Evolutionary conservation across 352 stramenopile species (phyloP).

Genomic region (Chrysophaeum taylorii): DNA sequence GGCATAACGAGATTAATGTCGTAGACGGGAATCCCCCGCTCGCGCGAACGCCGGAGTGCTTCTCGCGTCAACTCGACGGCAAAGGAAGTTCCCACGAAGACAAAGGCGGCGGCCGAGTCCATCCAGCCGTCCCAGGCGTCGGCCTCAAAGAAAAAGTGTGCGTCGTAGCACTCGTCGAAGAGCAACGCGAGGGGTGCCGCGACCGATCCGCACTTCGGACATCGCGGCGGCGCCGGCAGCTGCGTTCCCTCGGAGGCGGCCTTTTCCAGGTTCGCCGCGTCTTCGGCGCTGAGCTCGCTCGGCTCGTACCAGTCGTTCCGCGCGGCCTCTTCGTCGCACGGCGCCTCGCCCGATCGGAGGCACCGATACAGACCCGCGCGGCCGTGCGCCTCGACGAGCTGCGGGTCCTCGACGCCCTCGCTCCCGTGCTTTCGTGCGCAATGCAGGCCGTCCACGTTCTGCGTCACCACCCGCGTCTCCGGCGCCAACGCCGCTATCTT

Average conservation of each 20-base stretch:
- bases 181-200: constrained; percentile 30
- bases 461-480: constrained; percentile 44
- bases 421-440: constrained; percentile 11
- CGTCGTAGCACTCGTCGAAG: constrained; percentile 60
- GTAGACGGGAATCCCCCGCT: constrained; percentile 36
- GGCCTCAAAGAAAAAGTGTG: constrained; percentile 48
- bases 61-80: constrained; percentile 45
- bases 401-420: constrained; percentile 18
- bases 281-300: background rate
- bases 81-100: constrained; percentile 57
- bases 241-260: too few relatives aligned
- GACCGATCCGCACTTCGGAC: constrained; percentile 9
- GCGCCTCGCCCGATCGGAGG: constrained; percentile 18
- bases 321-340: background rate
- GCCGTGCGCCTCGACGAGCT: constrained; percentile 54
- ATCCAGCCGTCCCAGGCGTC: constrained; percentile 22
- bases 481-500: constrained; percentile 9
- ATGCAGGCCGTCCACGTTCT: constrained; percentile 59
- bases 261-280: background rate
- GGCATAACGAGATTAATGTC: constrained; percentile 48
- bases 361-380: constrained; percentile 52
- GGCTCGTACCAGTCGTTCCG: background rate
- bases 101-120: constrained; percentile 34
- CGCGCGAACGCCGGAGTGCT: constrained; percentile 40
- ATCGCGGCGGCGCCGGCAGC: constrained; percentile 22